A percentile compares a stretch with the other conserved stretches of the same genome.
Evolutionary conservation across 345 rosid genomes (phyloP).

Genomic region (Acer campestre): DNA sequence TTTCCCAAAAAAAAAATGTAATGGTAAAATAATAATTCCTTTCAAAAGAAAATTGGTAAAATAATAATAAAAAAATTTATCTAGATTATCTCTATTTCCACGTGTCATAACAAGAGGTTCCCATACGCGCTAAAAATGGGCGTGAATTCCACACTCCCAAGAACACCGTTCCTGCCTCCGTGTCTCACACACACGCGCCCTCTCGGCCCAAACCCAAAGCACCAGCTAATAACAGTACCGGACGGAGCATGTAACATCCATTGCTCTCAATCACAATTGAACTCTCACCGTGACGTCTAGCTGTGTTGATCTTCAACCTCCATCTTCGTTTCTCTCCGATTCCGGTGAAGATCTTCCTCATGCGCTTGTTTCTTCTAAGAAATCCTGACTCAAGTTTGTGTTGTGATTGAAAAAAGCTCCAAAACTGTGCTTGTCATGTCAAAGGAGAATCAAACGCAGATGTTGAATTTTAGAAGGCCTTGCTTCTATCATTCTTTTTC

Average conservation of each 20-base stretch:
- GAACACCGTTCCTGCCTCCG: neutral
- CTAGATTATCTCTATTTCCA: neutral
- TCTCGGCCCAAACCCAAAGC: neutral
- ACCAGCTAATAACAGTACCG: neutral
- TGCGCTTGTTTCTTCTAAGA: neutral
- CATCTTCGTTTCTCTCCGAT: neutral
- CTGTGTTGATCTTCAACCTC: neutral
- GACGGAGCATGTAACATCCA: neutral
- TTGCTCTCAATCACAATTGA: neutral
- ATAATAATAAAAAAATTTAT: no score
- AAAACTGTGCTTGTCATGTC: neutral
- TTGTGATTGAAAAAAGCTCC: neutral
- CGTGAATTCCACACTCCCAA: neutral
- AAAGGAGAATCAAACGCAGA: conserved; percentile 17
- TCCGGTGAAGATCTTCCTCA: neutral
- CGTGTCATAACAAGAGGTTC: neutral
- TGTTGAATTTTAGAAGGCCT: conserved; percentile 36
- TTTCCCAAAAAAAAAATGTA: no score
- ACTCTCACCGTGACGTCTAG: neutral
- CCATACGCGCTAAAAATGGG: neutral
- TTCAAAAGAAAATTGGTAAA: no score
- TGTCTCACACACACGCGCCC: neutral
- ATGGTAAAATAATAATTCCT: no score
- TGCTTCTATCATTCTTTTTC: conserved; percentile 50
- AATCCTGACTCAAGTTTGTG: neutral